These are phyloP conservation scores for Fusarium agapanthi DNA, from an alignment of 2,329 filamentous ascomycete species.

Conservation along the genomic window DNA sequence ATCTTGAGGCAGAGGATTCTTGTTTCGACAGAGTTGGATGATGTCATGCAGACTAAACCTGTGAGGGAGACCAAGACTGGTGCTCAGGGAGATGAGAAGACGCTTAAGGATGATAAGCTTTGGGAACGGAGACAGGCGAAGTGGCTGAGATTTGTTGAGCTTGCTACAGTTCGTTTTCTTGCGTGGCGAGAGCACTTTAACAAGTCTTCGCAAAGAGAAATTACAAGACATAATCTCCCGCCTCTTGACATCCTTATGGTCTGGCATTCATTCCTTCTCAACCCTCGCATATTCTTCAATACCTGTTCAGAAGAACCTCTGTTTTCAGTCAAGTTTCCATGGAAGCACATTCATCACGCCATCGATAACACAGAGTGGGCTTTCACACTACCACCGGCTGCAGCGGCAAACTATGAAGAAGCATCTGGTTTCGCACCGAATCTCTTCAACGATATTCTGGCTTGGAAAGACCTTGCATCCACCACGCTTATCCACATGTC, in stretches of 20 bases:
- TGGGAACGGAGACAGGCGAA: constrained; percentile 33
- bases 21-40: constrained; percentile 29
- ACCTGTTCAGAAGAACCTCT: constrained; percentile 19
- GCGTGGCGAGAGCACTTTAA: constrained; percentile 32
- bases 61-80: constrained; percentile 23
- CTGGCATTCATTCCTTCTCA: constrained; percentile 50
- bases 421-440: neutral
- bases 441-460: neutral
- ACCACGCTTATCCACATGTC: accelerated
- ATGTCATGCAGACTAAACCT: constrained; percentile 26
- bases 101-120: constrained; percentile 30
- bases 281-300: constrained; percentile 38
- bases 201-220: neutral
- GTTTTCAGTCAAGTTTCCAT: constrained; percentile 32
- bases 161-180: constrained; percentile 42
- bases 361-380: constrained; percentile 30
- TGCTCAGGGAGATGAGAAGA: constrained; percentile 25
- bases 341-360: constrained; percentile 22
- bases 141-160: constrained; percentile 41
- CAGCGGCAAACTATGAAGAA: neutral
- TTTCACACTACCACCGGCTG: neutral
- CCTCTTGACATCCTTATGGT: constrained; percentile 49
- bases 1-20: constrained; percentile 53
- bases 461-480: neutral
- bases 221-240: constrained; percentile 24